These are phyloP conservation scores for Chlamydomonas urium DNA, from an alignment of 139 green algal species.

Conservation along the genomic window DNA sequence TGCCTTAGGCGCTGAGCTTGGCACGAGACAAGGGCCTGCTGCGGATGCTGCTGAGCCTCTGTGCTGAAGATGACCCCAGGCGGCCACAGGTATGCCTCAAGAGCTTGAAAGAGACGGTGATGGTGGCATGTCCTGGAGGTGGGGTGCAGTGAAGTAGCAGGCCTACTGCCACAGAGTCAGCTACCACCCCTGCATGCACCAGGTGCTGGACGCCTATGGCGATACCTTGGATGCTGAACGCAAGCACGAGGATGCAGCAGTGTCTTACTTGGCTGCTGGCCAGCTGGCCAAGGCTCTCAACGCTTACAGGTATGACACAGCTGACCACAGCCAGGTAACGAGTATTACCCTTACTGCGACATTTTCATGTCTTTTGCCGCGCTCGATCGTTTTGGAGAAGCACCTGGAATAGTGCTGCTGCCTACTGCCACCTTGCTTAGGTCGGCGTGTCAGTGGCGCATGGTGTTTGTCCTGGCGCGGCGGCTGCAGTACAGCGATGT, in stretches of 20 bases:
- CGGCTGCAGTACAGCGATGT: conserved; percentile 36
- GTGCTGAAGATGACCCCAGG: no score
- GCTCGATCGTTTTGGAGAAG: no score
- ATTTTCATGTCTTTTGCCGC: no score
- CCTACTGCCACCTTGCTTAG: no score
- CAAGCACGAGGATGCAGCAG: conserved; percentile 62
- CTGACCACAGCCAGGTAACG: no score
- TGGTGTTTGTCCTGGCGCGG: conserved; percentile 66
- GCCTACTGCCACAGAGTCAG: no score
- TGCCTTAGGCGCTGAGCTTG: background rate
- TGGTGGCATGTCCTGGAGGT: no score
- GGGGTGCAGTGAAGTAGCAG: no score
- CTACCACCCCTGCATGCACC: conserved; percentile 18
- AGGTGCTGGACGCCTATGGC: conserved; percentile 45
- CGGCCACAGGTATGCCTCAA: no score
- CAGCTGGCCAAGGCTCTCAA: conserved; percentile 43
- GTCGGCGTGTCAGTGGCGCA: conserved; percentile 54
- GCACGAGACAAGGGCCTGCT: conserved; percentile 1
- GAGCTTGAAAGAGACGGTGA: no score
- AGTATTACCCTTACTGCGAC: no score
- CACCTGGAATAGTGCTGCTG: no score
- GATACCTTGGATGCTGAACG: conserved; percentile 39
- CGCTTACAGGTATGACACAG: conserved; percentile 77
- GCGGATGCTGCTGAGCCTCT: background rate
- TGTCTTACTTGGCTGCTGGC: conserved; percentile 66